Base-by-base conservation (phyloP, 139 green algal species). In the Pleodorina starrii region DNA sequence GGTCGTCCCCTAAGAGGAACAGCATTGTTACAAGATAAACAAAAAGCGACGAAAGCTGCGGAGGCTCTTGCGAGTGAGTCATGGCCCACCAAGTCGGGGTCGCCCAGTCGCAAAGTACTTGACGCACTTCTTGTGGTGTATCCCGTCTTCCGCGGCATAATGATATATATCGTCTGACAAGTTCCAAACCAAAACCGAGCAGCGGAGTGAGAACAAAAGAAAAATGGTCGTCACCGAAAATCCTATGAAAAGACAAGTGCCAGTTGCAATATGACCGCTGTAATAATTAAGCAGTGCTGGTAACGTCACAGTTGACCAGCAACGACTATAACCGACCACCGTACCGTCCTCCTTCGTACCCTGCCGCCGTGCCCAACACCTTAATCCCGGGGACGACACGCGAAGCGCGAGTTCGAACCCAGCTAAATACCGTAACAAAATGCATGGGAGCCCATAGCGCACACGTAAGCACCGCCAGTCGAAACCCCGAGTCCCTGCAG, bases 101-200 rank as follows among this genome's bases (percentile, higher is more conserved):
- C 59, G 27, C 80, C 80, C 19, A 86, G 25, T 7, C n/a, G 2
- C 5, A 86, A 38, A 19, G 80, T 76, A 25, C 29, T 44, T 44
- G 9, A 50, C 5, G 51, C 54, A 21, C 12, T 76, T 16, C 29
- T 59, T 23, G 80, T 63, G 0, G n/a, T 51, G 59, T 86, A 86
- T 40, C 80, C 80, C 19, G 80, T 86, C 35, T 23, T 86, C 19
- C 59, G 40, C 0, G 59, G 27, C 80, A 86, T 86, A 40, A 4
- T 66, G 54, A 66, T 25, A 66, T 25, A 21, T 66, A n/a, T 66
- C 54, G 54, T 66, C 54, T n/a, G n/a, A 66, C 54, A 66, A 66
- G 29, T 66, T 12, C 54, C 54, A 66, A 66, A 60, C 5, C 54
- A 66, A 66, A 66, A 60, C 5, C 54, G 29, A 12, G 54, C 54